These are phyloP conservation scores for Pterulicium gracile DNA, from an alignment of 1,284 basidiomycete species.

Conservation along the genomic window DNA sequence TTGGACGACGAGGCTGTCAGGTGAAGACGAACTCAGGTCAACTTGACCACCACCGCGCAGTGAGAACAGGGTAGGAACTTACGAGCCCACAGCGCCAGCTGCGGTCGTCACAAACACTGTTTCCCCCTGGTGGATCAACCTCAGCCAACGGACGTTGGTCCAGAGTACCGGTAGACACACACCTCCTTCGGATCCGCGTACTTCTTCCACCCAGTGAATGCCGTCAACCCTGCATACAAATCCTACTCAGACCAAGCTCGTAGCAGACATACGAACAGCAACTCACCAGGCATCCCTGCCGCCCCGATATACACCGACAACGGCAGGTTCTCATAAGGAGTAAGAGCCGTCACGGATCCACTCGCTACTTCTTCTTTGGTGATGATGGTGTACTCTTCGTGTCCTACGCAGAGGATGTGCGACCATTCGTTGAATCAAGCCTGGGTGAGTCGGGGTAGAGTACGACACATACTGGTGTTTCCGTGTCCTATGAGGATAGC, in stretches of 20 bases:
- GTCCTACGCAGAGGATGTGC: not conserved
- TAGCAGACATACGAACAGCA: not conserved
- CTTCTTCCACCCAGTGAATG: constrained; percentile 14
- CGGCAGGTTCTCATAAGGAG: constrained; percentile 21
- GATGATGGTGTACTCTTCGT: not conserved
- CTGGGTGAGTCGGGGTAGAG: too few species aligned
- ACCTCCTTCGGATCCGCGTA: constrained; percentile 4
- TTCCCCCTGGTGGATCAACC: not conserved
- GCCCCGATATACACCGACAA: constrained; percentile 37
- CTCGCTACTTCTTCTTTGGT: not conserved
- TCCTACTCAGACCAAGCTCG: not conserved
- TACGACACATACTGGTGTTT: too few species aligned
- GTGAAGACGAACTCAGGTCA: not conserved
- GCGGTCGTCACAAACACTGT: not conserved
- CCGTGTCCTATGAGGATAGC: too few species aligned
- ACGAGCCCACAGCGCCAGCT: constrained; percentile 23
- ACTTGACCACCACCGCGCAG: too few species aligned
- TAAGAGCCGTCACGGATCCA: not conserved
- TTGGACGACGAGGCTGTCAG: constrained; percentile 25
- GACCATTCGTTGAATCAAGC: too few species aligned
- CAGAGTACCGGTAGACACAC: constrained; percentile 1
- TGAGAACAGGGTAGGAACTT: constrained; percentile 12
- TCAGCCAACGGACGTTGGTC: too few species aligned
- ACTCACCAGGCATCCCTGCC: constrained; percentile 29
- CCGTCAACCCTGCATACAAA: constrained; percentile 20